Base-by-base conservation (phyloP, 371 early-diverging fungal species). In the Syncephalis plumigaleata region DNA sequence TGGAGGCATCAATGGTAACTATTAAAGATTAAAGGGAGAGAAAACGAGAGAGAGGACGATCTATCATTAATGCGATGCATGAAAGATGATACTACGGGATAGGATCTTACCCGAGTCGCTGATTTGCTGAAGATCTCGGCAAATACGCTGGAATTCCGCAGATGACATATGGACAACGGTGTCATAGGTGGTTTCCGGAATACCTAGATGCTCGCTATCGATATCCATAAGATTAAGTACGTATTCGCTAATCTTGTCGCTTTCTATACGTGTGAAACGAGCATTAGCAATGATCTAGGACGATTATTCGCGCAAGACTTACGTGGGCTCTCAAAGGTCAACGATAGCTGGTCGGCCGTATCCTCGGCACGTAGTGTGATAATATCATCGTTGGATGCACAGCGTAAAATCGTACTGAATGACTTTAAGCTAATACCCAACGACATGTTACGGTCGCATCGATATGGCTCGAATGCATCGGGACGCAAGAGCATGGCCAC, bases 211-310 rank as follows among this genome's bases (percentile, higher is more conserved):
- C 52, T 98, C 98, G 45, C 75, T 72, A 63, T 94, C 95, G 56
- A 96, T 90, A 59, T 91, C 91, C 87, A 97, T 90, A 49, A 98
- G 73, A 71, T 96, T 97, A 48, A 97, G 69, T 53, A 91, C 87
- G 62, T 82, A 96, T 64, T 94, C 94, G 52, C 84, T 81, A 48
- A 84, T 68, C 47, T 88, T 75, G 52, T 91, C 91, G 51, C 76
- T 77, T 27, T 81, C 86, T 27, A 43, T 1, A 40, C n/a, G n/a
- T n/a, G 1, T 15, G 20, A 17, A 15, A 15, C 2, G 44, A n/a
- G 13, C 11, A 43, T 43, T 11, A n/a, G 18, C 18, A 18, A n/a
- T 2, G 21, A 44, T 21, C 1, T 2, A n/a, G 15, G 15, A 21
- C n/a, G 16, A 44, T 2, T n/a, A n/a, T n/a, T 16, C 44, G 44